Base-by-base conservation (phyloP, 257 asterid species). In the Thymus quinquecostatus region DNA sequence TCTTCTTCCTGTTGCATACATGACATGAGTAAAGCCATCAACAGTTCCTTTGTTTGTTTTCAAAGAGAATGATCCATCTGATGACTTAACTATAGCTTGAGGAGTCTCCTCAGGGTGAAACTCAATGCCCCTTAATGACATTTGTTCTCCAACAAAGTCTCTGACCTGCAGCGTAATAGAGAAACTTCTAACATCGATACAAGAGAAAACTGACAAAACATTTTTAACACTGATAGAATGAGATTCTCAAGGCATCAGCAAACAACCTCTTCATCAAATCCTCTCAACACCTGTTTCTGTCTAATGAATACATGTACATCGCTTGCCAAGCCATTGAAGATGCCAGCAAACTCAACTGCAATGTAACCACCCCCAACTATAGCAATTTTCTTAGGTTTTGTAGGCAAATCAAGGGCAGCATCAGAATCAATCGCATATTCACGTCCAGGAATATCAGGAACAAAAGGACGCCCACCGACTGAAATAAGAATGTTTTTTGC, bases 281-380 rank as follows among this genome's bases (percentile, higher is more conserved):
- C 99, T 85, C 99, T 85, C 79, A 95, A 79, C 64, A 95, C 83
- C 78, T 91, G 80, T 75, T 91, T 89, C 83, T 95, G 99, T 81
- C 99, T 85, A 73, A 92, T 89, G 80, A 95, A 95, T 55, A 95
- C 88, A 78, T 95, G 99, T 68, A 95, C 99, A 62, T 87, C 84
- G 56, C 94, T 95, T 48, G 4, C 69, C 87, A 95, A 84, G 66
- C 98, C 99, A 79, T 89, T 95, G 83, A 95, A 95, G 78, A 95
- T 95, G 71, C 99, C 98, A 75, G 98, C 99, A 85, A 94, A 94
- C 88, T 94, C 99, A 68, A 91, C 93, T 49, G 99, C 99, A 79
- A 94, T 94, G 74, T 94, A 94, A 64, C 99, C 98, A 50, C 99
- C 99, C 13, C 99, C 99, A 73, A 94, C 85, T 67, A 94, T 94